Percentiles rank a stretch among this genome's conserved stretches.
These are phyloP conservation scores for Orbilia blumenaviensis DNA, from an alignment of 2,329 filamentous ascomycete species.

Conservation along the genomic window DNA sequence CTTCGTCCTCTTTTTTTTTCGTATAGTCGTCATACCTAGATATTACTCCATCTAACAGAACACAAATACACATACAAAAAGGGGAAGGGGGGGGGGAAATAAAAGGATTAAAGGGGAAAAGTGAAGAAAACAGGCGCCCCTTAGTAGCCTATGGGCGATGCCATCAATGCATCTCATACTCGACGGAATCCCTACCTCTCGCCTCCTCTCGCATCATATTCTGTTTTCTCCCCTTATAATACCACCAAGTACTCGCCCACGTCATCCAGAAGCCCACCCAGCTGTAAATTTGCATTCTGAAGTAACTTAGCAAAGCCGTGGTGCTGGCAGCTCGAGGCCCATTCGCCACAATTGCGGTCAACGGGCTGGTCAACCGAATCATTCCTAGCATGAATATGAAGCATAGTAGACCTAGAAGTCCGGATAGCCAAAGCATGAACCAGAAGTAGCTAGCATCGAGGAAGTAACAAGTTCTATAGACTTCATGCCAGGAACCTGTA, in stretches of 20 bases:
- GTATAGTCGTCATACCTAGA: neutral
- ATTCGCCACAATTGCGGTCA: conserved; percentile 65
- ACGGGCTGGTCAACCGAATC: conserved; percentile 65
- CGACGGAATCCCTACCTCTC: neutral
- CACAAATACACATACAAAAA: neutral
- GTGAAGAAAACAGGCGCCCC: neutral
- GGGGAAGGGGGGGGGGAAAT: no score
- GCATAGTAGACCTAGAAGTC: conserved; percentile 64
- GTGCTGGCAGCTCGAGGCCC: conserved; percentile 65
- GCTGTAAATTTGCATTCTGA: conserved; percentile 65
- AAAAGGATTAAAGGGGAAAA: neutral
- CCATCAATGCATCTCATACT: conserved; percentile 35
- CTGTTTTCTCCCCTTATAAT: conserved; percentile 62
- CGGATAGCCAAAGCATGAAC: conserved; percentile 66
- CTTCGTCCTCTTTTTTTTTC: neutral
- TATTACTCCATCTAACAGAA: neutral
- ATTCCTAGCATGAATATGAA: conserved; percentile 65
- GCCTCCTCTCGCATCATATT: conserved; percentile 58
- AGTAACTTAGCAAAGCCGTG: conserved; percentile 63
- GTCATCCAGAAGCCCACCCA: conserved; percentile 67
- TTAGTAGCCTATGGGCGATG: no score
- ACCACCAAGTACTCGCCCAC: conserved; percentile 66
- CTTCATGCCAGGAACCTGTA: conserved; percentile 65
- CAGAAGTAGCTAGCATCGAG: conserved; percentile 68
- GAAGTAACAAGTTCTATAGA: conserved; percentile 67